A percentile compares a stretch with the other conserved stretches of the same genome.
These are phyloP conservation scores for Eremochloa ophiuroides DNA, from an alignment of 176 grass and related monocot genomes.

Conservation along the genomic window DNA sequence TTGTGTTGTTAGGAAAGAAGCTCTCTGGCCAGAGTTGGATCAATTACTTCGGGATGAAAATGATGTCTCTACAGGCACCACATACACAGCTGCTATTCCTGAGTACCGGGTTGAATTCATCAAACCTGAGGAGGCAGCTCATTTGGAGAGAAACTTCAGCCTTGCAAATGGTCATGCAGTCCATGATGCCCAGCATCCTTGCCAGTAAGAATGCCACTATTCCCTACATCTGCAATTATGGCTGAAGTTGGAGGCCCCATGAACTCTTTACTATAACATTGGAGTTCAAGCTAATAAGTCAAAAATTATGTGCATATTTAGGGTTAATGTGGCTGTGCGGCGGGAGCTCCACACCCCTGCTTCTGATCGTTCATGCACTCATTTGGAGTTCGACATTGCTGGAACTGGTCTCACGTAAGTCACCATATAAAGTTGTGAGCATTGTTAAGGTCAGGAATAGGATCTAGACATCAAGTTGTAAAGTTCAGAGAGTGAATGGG, in stretches of 20 bases:
- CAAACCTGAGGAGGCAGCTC: constrained; percentile 46
- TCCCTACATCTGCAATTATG: neutral
- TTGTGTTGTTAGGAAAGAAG: constrained; percentile 67
- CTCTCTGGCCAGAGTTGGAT: constrained; percentile 84
- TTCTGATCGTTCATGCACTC: constrained; percentile 90
- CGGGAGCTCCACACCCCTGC: constrained; percentile 81
- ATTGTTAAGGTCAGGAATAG: neutral
- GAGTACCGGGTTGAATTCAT: constrained; percentile 80
- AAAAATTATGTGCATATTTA: constrained; percentile 27
- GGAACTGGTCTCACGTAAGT: constrained; percentile 77
- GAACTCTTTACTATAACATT: neutral
- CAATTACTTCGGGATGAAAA: constrained; percentile 70
- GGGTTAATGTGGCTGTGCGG: constrained; percentile 65
- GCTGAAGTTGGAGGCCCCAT: neutral
- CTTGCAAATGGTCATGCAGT: constrained; percentile 80
- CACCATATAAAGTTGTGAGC: neutral
- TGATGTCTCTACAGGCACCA: constrained; percentile 47
- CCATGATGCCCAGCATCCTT: constrained; percentile 88
- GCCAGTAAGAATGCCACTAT: constrained; percentile 47
- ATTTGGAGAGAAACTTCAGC: constrained; percentile 70
- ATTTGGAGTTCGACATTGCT: constrained; percentile 93
- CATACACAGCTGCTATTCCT: constrained; percentile 87
- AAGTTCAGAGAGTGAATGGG: neutral
- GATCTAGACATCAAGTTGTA: neutral
- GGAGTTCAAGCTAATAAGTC: neutral